Percentiles rank a stretch among this genome's conserved stretches.
These are phyloP conservation scores for Collybiopsis luxurians DNA, from an alignment of 768 basidiomycete genomes.

Conservation along the genomic window DNA sequence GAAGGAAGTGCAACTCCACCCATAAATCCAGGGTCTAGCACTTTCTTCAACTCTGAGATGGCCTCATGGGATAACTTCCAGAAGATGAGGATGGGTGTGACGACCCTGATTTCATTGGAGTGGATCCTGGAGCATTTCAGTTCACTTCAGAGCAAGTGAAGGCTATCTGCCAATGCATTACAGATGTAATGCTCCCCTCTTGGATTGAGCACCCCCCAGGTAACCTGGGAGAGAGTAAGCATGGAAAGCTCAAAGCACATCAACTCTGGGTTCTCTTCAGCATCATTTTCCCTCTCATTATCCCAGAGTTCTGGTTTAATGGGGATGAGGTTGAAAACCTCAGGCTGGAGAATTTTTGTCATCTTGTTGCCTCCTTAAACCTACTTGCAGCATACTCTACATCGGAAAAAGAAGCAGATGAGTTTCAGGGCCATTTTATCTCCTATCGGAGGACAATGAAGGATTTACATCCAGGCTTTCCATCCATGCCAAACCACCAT, in stretches of 20 bases:
- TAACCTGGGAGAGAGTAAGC: conserved; percentile 16
- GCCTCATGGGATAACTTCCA: too few species aligned
- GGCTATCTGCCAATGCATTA: background rate
- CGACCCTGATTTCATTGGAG: too few species aligned
- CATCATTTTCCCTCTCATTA: conserved; percentile 12
- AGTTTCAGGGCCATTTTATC: conserved; percentile 4
- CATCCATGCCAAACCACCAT: conserved; percentile 14
- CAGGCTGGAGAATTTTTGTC: conserved; percentile 11
- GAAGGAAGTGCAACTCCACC: background rate
- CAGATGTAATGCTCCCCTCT: conserved; percentile 10
- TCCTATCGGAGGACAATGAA: conserved; percentile 12
- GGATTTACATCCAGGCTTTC: conserved; percentile 6
- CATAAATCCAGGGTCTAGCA: too few species aligned
- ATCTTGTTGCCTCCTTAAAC: conserved; percentile 14
- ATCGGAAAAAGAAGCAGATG: conserved; percentile 12
- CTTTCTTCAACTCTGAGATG: too few species aligned
- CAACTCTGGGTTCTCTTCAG: conserved; percentile 13
- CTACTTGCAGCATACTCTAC: conserved; percentile 14
- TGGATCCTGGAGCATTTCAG: too few species aligned
- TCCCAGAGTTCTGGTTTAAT: conserved; percentile 10
- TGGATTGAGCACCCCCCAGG: conserved; percentile 13
- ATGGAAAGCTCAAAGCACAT: conserved; percentile 20
- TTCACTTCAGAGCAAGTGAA: background rate
- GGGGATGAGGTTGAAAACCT: conserved; percentile 4
- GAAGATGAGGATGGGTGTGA: too few species aligned